These are phyloP conservation scores for Taiwanofungus camphoratus DNA, from an alignment of 1,284 basidiomycete species.

Conservation along the genomic window DNA sequence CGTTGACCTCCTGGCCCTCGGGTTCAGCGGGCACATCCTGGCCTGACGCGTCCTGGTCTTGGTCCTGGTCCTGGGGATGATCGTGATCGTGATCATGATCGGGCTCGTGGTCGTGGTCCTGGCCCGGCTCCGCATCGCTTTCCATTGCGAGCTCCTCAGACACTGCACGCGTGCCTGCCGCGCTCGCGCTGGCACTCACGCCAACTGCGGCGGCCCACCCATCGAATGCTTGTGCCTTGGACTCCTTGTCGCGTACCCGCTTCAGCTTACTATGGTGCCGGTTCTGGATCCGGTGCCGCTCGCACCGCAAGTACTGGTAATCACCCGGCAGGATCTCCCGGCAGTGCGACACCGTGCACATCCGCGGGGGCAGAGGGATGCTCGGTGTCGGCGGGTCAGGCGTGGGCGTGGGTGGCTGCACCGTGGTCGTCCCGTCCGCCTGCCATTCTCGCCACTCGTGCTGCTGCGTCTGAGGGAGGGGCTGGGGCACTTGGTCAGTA, in stretches of 20 bases:
- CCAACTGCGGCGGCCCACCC: constrained; percentile 23
- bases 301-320: constrained; percentile 48
- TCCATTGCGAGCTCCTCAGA: neutral
- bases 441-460: constrained; percentile 2
- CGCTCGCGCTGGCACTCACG: neutral
- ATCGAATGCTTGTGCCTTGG: constrained; percentile 30
- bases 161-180: neutral
- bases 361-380: constrained; percentile 29
- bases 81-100: neutral
- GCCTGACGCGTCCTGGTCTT: neutral
- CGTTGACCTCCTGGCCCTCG: neutral
- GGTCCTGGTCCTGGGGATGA: neutral
- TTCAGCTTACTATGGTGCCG: constrained; percentile 48
- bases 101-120: neutral
- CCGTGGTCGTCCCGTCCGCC: constrained; percentile 1
- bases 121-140: neutral
- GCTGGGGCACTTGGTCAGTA: neutral
- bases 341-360: constrained; percentile 56
- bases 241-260: constrained; percentile 40
- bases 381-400: neutral
- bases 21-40: neutral
- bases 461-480: neutral
- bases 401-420: neutral
- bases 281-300: constrained; percentile 49
- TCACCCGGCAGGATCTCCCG: constrained; percentile 41